These are phyloP conservation scores for Sporothrix protearum DNA, from an alignment of 2,329 filamentous ascomycete species.

Conservation along the genomic window DNA sequence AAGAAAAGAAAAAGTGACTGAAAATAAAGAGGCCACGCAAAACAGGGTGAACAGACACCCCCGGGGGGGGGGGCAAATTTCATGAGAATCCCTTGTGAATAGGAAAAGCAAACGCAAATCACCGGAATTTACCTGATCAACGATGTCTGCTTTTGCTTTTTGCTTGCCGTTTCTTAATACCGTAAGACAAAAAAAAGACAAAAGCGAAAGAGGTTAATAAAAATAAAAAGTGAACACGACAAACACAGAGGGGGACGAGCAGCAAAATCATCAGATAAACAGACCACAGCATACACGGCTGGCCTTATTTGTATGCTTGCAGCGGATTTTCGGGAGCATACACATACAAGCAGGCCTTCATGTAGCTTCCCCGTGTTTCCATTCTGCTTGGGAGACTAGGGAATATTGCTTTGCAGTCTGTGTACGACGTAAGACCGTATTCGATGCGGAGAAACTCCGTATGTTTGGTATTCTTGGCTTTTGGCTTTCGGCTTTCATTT, in stretches of 20 bases:
- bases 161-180: neutral
- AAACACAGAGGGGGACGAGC: neutral
- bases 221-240: neutral
- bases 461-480: neutral
- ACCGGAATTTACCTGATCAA: neutral
- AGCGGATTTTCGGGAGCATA: neutral
- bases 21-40: neutral
- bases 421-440: neutral
- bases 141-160: neutral
- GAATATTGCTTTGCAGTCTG: neutral
- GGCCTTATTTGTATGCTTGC: neutral
- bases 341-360: neutral
- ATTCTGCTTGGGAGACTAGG: neutral
- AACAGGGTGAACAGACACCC: neutral
- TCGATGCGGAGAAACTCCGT: slow-evolving; percentile 2
- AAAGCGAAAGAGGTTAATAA: neutral
- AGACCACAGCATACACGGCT: neutral
- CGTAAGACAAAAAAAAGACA: neutral
- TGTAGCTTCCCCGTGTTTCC: slow-evolving; percentile 1
- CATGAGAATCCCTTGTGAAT: neutral
- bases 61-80: slow-evolving; percentile 8
- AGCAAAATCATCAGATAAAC: slow-evolving; percentile 9
- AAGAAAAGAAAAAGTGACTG: slow-evolving; percentile 1
- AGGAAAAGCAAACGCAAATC: slow-evolving; percentile 7
- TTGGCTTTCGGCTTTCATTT: neutral